Evolutionary conservation across 805 yeast genomes (phyloP), one percentile per base, ranked within the genome.

Genomic region (Kuraishia molischiana): DNA sequence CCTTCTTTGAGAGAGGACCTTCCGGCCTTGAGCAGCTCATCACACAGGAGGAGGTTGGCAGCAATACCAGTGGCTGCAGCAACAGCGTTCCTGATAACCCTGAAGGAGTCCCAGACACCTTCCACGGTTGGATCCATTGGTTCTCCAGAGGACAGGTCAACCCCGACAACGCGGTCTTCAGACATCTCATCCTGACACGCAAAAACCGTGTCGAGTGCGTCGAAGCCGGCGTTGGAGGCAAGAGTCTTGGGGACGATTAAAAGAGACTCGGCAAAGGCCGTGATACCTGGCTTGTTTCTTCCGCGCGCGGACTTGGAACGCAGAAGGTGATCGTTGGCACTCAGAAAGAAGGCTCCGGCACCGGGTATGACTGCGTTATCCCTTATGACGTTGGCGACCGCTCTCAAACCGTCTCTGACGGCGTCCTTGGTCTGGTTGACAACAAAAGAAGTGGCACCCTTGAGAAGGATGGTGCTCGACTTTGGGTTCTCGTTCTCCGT

Each of bases 1-100:
- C 21, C 35, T 32, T 18, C 30, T 61, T 89, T 86, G 64, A 87
- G 69, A 9, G 95, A 84, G 11, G 95, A 85, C 50, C 95, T 77
- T 35, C 99, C 99, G 2, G 99, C 99, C 65, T 90, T 87, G 54
- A 92, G 72, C 47, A 92, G 70, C 64, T 92, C 98, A 64, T 92
- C 99, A 67, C 98, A 92, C 44, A 92, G 69, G 47, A 92, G 71
- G 51, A 92, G 66, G 57, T 92, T 92, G 45, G 92, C 79, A 1
- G 98, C 90, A 52, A 92, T 92, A 38, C 96, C 95, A 1, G 94
- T 82, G 29, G 97, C 95, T 34, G 95, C 79, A 36, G 87, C 77
- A 38, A 92, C 68, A 8, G 95, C 95, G 58, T 92, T 92, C 65
- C 98, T 78, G 42, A 92, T 66, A 29, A 92, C 98, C 47, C 98